Evolutionary conservation across 2,329 filamentous ascomycete species (phyloP).

Genomic region (Penicillium sp.): DNA sequence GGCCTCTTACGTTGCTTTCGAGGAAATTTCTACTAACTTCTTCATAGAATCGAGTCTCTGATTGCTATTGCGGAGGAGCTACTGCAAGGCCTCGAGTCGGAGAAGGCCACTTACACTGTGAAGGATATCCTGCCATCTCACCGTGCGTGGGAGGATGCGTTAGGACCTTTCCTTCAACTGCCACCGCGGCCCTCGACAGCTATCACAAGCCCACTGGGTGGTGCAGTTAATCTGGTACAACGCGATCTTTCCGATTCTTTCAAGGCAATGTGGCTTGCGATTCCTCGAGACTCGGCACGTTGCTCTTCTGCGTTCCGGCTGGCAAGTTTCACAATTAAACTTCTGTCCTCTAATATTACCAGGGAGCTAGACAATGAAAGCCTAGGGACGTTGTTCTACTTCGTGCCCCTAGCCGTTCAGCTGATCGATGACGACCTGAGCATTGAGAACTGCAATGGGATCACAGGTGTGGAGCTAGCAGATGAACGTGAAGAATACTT

Average conservation of each 20-base stretch:
- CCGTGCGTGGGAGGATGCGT: slow-evolving; percentile 60
- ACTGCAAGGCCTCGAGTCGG: slow-evolving; percentile 31
- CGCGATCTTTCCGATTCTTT: slow-evolving; percentile 24
- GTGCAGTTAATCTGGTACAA: slow-evolving; percentile 61
- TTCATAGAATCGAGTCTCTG: slow-evolving; percentile 52
- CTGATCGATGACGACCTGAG: slow-evolving; percentile 58
- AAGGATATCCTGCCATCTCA: slow-evolving; percentile 58
- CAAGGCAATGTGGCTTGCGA: slow-evolving; percentile 25
- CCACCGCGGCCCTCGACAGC: slow-evolving; percentile 56
- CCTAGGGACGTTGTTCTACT: slow-evolving; percentile 43
- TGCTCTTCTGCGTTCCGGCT: slow-evolving; percentile 70
- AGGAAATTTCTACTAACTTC: slow-evolving; percentile 22
- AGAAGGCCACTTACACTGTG: slow-evolving; percentile 26
- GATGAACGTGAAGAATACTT: slow-evolving; percentile 51
- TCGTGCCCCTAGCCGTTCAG: slow-evolving; percentile 52
- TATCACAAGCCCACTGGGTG: slow-evolving; percentile 67
- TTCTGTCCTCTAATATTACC: slow-evolving; percentile 48
- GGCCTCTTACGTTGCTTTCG: background rate
- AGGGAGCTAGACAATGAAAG: slow-evolving; percentile 30
- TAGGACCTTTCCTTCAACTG: slow-evolving; percentile 49
- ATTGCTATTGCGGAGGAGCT: slow-evolving; percentile 50
- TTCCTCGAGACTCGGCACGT: slow-evolving; percentile 61
- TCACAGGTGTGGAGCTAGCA: slow-evolving; percentile 46
- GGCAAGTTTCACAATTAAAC: slow-evolving; percentile 60
- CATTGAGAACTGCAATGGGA: slow-evolving; percentile 50